Evolutionary conservation across 495 filamentous ascomycete species (phyloP).

Genomic region (Usnea hakonensis): DNA sequence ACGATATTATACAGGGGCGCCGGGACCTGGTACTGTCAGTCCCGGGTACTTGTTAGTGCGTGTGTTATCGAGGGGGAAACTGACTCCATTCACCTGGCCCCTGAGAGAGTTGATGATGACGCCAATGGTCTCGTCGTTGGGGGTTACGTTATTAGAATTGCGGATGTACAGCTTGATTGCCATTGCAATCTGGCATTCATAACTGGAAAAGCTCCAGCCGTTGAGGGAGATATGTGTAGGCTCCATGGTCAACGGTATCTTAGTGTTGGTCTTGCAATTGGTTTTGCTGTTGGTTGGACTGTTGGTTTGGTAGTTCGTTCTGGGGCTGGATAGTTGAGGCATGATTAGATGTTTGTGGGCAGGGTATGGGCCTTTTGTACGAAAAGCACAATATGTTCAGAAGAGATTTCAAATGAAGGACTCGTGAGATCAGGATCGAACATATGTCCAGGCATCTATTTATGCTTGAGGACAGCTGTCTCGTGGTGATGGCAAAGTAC

Average conservation of each 20-base stretch:
- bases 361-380: neutral
- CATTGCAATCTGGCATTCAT: slow-evolving; percentile 6
- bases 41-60: neutral
- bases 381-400: neutral
- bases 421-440: neutral
- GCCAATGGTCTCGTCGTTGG: slow-evolving; percentile 11
- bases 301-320: neutral
- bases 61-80: neutral
- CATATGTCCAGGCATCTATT: neutral
- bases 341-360: neutral
- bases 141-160: neutral
- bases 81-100: slow-evolving; percentile 4
- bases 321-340: neutral
- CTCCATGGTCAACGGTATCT: neutral
- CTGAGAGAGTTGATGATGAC: slow-evolving; percentile 4
- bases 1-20: neutral
- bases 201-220: neutral
- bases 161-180: slow-evolving; percentile 7
- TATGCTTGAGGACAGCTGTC: neutral
- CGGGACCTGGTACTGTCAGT: neutral
- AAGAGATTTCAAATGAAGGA: neutral
- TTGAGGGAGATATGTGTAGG: slow-evolving; percentile 1
- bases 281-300: neutral
- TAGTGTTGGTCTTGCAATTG: neutral
- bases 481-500: neutral